Conservation (phyloP, 2,329 filamentous ascomycete genomes). For the Alternaria triticimaculans region DNA sequence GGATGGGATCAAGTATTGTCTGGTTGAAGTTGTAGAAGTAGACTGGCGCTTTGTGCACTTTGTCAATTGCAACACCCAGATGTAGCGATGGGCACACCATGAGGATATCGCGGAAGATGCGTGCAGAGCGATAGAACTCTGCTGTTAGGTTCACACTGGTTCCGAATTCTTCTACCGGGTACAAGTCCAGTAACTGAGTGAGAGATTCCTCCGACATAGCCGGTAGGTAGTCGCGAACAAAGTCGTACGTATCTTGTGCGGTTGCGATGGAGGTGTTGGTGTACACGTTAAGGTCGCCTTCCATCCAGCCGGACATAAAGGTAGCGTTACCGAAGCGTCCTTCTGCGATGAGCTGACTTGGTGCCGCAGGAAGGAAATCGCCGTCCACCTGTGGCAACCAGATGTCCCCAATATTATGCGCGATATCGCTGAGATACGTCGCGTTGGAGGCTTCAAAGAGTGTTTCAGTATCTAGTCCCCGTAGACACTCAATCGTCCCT, state of each 20-base stretch:
- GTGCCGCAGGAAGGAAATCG: slow-evolving; percentile 57
- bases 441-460: slow-evolving; percentile 55
- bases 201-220: slow-evolving; percentile 38
- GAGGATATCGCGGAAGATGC: slow-evolving; percentile 60
- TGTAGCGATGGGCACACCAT: slow-evolving; percentile 59
- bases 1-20: slow-evolving; percentile 57
- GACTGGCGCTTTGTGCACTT: slow-evolving; percentile 47
- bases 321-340: slow-evolving; percentile 53
- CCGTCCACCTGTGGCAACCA: slow-evolving; percentile 60
- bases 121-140: slow-evolving; percentile 59
- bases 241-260: slow-evolving; percentile 48
- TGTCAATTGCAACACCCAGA: slow-evolving; percentile 51
- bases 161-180: slow-evolving; percentile 53
- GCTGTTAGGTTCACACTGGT: slow-evolving; percentile 50
- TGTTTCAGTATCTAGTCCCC: slow-evolving; percentile 51
- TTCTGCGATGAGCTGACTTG: slow-evolving; percentile 51
- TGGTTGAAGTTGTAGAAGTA: slow-evolving; percentile 63
- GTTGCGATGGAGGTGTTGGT: slow-evolving; percentile 52
- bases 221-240: slow-evolving; percentile 52
- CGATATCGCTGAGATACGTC: slow-evolving; percentile 50
- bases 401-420: slow-evolving; percentile 55
- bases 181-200: slow-evolving; percentile 38
- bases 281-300: slow-evolving; percentile 56
- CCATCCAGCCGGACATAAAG: slow-evolving; percentile 54
- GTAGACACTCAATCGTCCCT: slow-evolving; percentile 57